These are phyloP conservation scores for Hyphopichia homilentoma DNA, from an alignment of 805 yeast genomes.

Conservation along the genomic window DNA sequence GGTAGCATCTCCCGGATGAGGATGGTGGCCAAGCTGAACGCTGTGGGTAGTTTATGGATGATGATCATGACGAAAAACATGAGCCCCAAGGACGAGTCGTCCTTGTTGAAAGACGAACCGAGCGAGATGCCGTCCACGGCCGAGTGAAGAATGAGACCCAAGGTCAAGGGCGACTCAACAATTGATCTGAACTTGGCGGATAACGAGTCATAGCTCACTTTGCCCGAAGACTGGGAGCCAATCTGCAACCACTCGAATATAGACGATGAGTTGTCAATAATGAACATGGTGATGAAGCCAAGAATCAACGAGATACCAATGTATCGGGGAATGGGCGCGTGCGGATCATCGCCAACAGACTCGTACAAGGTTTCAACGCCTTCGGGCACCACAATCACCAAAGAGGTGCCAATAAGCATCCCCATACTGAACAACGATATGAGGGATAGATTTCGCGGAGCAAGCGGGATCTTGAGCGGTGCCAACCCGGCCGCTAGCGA, in stretches of 20 bases:
- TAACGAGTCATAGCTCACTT: background rate
- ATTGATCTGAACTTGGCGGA: slow-evolving; percentile 18
- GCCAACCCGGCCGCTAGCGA: slow-evolving; percentile 17
- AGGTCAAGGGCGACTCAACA: slow-evolving; percentile 44
- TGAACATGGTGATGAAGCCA: slow-evolving; percentile 55
- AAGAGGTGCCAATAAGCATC: slow-evolving; percentile 55
- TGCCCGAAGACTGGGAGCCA: slow-evolving; percentile 1
- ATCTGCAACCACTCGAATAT: slow-evolving; percentile 2
- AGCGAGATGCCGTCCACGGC: slow-evolving; percentile 71
- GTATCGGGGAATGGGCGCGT: slow-evolving; percentile 15
- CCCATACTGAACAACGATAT: slow-evolving; percentile 57
- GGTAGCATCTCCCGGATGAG: slow-evolving; percentile 39
- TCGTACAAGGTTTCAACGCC: slow-evolving; percentile 47
- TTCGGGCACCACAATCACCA: slow-evolving; percentile 62
- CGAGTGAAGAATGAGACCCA: slow-evolving; percentile 66
- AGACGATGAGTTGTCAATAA: slow-evolving; percentile 38
- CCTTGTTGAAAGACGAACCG: slow-evolving; percentile 52
- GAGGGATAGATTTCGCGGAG: slow-evolving; percentile 18
- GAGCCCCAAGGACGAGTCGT: slow-evolving; percentile 32
- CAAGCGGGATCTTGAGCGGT: slow-evolving; percentile 10
- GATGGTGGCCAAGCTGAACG: slow-evolving; percentile 62
- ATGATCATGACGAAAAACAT: slow-evolving; percentile 59
- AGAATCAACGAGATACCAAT: slow-evolving; percentile 47
- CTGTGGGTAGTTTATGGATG: slow-evolving; percentile 71
- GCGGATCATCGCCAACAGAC: slow-evolving; percentile 12